Base-by-base conservation (phyloP, 139 green algal genomes). In the Auxenochlorella pyrenoidosa region DNA sequence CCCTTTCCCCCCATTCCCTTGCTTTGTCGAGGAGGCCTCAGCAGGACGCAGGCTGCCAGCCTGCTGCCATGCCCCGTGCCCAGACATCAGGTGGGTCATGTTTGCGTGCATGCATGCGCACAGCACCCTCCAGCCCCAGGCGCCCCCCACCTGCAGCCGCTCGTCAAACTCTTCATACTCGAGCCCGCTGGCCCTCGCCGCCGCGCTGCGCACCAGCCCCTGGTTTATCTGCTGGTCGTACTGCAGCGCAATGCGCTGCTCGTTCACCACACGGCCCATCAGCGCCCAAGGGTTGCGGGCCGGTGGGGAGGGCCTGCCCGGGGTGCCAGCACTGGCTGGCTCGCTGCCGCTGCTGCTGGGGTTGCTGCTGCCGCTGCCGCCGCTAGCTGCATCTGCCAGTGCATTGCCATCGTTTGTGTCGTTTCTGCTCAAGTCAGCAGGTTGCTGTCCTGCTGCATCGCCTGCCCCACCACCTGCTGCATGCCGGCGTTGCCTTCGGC, bases 191-290 rank as follows among this genome's bases (percentile, higher is more conserved):
- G 18, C 75, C 18, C 59, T 38, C 1, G 85, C 85, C 24, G 85
- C 85, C 32, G 85, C 85, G 19, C 38, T 68, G 28, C 75, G 59
- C 32, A 89, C 72, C 5, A 89, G 85, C 8, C 85, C 85, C 58
- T 68, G 73, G 38, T 89, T 75, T 16, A 89, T 38, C 71, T 75
- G 72, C 68, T 58, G 38, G 72, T 86, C 54, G 28, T 75, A 66
- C 58, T 73, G 72, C 18, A 76, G 19, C 5, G 58, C 36, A 1
- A 89, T 34, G 44, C 68, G 72, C n/a, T 89, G 54, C 30, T 87
- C 76, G 5, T 58, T 60, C 38, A 86, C 30, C 40, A 89, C 76
- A 1, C 85, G 59, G n/a, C 85, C 85, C 85, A 86, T 89, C 16
- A 89, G 58, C 85, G 63, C 40, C 85, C 85, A 89, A 5, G 85